A percentile compares a stretch with the other conserved stretches of the same genome.
These are phyloP conservation scores for Laetiporus sulphureus DNA, from an alignment of 1,284 basidiomycete species.

Conservation along the genomic window DNA sequence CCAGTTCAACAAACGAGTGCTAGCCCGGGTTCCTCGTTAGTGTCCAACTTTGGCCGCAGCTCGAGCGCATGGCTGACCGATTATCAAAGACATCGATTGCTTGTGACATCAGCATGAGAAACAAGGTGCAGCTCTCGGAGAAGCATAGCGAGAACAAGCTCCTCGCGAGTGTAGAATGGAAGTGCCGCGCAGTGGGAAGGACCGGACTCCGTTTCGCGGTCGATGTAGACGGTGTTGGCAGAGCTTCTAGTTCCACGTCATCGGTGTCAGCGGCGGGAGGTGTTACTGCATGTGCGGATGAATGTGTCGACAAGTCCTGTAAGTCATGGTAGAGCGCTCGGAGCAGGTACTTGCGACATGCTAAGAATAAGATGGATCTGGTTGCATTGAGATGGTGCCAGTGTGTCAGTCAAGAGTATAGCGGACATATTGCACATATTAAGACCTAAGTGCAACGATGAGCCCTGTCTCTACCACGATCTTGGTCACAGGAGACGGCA, in stretches of 20 bases:
- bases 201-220: constrained; percentile 21
- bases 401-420: not conserved
- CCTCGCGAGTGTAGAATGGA: constrained; percentile 50
- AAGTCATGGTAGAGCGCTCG: constrained; percentile 52
- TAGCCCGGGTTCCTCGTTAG: constrained; percentile 15
- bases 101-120: constrained; percentile 61
- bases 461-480: not conserved
- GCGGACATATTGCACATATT: not conserved
- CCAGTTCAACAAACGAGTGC: constrained; percentile 62
- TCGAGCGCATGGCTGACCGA: constrained; percentile 32
- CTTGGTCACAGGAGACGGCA: not conserved
- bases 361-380: constrained; percentile 34
- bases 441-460: not conserved
- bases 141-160: constrained; percentile 59
- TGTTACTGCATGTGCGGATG: constrained; percentile 19
- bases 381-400: not conserved
- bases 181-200: constrained; percentile 22
- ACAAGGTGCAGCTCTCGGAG: constrained; percentile 61
- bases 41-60: not conserved
- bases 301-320: constrained; percentile 28
- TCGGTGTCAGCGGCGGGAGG: constrained; percentile 16
- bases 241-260: constrained; percentile 33
- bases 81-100: constrained; percentile 45
- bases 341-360: constrained; percentile 49
- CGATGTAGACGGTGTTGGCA: constrained; percentile 37